These are phyloP conservation scores for Colletotrichum nymphaeae DNA, from an alignment of 2,329 filamentous ascomycete genomes.

Conservation along the genomic window DNA sequence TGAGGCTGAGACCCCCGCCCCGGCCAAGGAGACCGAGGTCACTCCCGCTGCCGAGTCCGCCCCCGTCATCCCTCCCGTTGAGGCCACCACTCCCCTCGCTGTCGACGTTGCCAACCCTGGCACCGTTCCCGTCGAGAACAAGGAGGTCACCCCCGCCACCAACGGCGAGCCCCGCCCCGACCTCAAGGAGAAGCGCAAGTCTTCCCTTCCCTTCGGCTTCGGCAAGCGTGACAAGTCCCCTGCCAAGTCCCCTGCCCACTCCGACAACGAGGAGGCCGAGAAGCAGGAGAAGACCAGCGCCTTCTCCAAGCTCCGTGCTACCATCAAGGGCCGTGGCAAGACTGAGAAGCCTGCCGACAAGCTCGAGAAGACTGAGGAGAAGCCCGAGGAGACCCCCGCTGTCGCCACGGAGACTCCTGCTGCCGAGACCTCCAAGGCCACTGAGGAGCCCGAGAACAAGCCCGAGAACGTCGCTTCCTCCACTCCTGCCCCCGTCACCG, in stretches of 20 bases:
- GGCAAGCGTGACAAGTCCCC: slow-evolving; percentile 64
- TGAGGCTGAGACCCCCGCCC: slow-evolving; percentile 56
- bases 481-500: slow-evolving; percentile 58
- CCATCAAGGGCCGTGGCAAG: slow-evolving; percentile 61
- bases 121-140: slow-evolving; percentile 59
- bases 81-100: slow-evolving; percentile 66
- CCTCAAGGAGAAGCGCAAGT: slow-evolving; percentile 85
- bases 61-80: slow-evolving; percentile 69
- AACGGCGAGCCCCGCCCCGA: slow-evolving; percentile 70
- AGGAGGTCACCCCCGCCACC: slow-evolving; percentile 54
- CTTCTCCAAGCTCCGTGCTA: slow-evolving; percentile 71
- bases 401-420: slow-evolving; percentile 42
- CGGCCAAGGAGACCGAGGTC: slow-evolving; percentile 56
- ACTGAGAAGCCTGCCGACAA: slow-evolving; percentile 52
- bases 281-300: slow-evolving; percentile 64
- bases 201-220: slow-evolving; percentile 79
- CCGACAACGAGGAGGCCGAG: slow-evolving; percentile 70
- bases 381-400: slow-evolving; percentile 42
- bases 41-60: slow-evolving; percentile 60
- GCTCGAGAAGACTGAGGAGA: slow-evolving; percentile 39
- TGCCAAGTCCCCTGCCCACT: slow-evolving; percentile 64
- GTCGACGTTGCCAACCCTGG: slow-evolving; percentile 63
- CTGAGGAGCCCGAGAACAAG: slow-evolving; percentile 54
- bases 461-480: slow-evolving; percentile 53
- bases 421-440: slow-evolving; percentile 43